Evolutionary conservation across 1,284 basidiomycete genomes (phyloP), one percentile per base, ranked within the genome.

Genomic region (Anthracocystis setariae): DNA sequence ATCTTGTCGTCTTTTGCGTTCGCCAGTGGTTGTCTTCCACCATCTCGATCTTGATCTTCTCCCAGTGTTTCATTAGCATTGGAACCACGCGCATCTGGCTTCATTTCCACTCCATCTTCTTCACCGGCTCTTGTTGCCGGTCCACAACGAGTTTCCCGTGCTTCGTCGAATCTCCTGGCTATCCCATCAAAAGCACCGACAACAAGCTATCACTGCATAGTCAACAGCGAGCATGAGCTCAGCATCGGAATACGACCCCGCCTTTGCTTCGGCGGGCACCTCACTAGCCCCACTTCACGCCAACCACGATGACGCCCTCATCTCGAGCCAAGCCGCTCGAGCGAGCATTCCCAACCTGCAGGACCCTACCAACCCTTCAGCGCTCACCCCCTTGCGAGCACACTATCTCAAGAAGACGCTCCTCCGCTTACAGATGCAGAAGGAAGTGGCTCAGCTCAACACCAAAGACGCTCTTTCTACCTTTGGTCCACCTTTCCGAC

Each of bases 351-450:
- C 65, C 13, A 29, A 44, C 10, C 61, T 73, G 25, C 55, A 50
- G 20, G 53, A 77, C 27, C 17, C 59, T 5, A 12, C 37, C 8
- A 53, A 77, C 33, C 71, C 71, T 7, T 46, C 63, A 8, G 53
- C 58, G n/a, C 86, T 95, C 46, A 92, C 92, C 0, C 91, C 94
- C 5, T 84, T 94, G 27, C 89, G 93, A 38, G 92, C 93, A 1
- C 94, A 97, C 81, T 97, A 97, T 83, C 90, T 97, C 81, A 97
- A 96, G 85, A 94, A 95, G 84, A 88, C 91, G n/a, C 89, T 97
- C 53, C 88, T 98, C 44, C 89, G 91, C 72, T 88, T 96, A 42
- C 90, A 97, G 83, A 85, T 86, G 35, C 94, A 98, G 32, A 50
- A 40, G 9, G 81, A 82, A 46, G 60, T 82, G 8, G 43, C 54